Evolutionary conservation across 169 alveolate species (phyloP).

Genomic region (Plasmodium cynomolgi): DNA sequence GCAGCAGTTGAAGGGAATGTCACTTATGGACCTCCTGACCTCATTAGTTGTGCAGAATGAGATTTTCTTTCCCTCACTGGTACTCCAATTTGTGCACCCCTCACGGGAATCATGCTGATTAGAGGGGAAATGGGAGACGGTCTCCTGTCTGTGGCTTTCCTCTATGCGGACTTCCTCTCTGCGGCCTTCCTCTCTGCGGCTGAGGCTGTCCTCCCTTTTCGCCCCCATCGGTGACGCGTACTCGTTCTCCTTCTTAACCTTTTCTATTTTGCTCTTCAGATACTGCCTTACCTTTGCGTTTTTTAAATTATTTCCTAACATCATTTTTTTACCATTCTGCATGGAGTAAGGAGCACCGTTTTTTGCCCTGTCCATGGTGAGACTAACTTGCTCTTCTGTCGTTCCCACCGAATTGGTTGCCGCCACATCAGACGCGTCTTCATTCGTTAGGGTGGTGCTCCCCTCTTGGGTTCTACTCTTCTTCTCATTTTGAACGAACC

Average conservation of each 20-base stretch:
- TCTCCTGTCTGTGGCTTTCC: neutral
- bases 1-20: neutral
- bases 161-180: neutral
- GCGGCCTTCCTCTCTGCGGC: neutral
- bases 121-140: neutral
- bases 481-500: neutral
- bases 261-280: conserved; percentile 53
- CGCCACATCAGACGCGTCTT: neutral
- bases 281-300: conserved; percentile 40
- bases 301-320: conserved; percentile 37
- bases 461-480: neutral
- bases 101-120: neutral
- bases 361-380: neutral
- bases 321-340: conserved; percentile 20
- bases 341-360: neutral
- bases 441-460: neutral
- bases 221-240: neutral
- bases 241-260: conserved; percentile 42
- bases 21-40: conserved; percentile 44
- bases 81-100: neutral
- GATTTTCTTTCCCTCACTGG: neutral
- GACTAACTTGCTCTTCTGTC: neutral
- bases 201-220: neutral
- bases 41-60: neutral
- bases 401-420: neutral